phyloP scores from a whole-genome alignment of 2,329 filamentous ascomycete genomes.

The Fusarium sp. region DNA sequence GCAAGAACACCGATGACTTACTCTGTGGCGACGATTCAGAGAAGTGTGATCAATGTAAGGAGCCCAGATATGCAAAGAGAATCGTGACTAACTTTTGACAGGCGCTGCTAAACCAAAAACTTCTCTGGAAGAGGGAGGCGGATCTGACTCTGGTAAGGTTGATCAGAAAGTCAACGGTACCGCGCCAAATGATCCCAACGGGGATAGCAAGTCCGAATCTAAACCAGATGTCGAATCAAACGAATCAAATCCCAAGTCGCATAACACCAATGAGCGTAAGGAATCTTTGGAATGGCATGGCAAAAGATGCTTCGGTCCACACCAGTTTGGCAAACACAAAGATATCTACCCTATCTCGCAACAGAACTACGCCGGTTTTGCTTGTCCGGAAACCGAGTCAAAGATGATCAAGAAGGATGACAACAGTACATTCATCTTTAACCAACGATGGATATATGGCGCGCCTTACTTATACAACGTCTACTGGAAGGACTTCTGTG shows the following conservation, averaged over 20 bases:
- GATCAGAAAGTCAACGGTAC: background rate
- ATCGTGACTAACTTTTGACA: background rate
- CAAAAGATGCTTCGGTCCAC: background rate
- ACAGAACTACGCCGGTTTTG: background rate
- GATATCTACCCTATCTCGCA: background rate
- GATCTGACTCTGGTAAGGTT: rapidly evolving
- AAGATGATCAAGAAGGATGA: background rate
- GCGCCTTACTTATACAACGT: background rate
- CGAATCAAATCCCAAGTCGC: background rate
- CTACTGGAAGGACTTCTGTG: background rate
- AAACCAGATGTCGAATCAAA: rapidly evolving
- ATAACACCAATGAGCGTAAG: background rate
- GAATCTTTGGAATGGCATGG: background rate
- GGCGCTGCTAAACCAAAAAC: rapidly evolving
- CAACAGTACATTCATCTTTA: background rate
- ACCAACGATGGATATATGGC: background rate
- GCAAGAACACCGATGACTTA: background rate
- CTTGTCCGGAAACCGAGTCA: background rate
- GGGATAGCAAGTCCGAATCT: rapidly evolving
- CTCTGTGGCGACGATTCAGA: background rate
- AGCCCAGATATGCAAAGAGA: background rate
- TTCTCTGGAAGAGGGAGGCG: background rate
- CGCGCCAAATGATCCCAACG: background rate
- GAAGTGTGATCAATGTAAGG: background rate
- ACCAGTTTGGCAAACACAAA: background rate